Base-by-base conservation (phyloP, 495 filamentous ascomycete species). In the Trichoderma virens region DNA sequence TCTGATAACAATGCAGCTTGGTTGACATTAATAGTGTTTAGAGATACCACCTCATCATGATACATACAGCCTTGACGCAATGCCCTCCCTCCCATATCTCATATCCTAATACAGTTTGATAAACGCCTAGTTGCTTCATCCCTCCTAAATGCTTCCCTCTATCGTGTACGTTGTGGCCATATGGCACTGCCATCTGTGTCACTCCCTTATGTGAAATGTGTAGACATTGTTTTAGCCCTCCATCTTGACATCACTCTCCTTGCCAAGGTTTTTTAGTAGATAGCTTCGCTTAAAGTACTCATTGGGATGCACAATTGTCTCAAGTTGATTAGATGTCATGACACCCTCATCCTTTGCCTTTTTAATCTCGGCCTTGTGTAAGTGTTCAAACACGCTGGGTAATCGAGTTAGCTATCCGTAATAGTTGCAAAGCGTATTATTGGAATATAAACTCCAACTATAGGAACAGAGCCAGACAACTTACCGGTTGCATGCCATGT, bases 301-400 rank as follows among this genome's bases (percentile, higher is more conserved):
- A 74, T 99, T 99, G 11, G 95, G 95, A 74, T 99, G 95, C 23
- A 96, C 88, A 68, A 99, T 97, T 2, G 92, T 98, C 76, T 97
- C 94, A 38, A 95, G 80, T 70, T 95, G 89, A 5, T 84, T 80
- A n/a, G 86, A 81, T 32, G 84, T 83, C 90, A 91, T 92, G 35
- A 85, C 78, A 8, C 86, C 85, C n/a, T 80, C 78, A 38, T 98
- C 93, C 76, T 91, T 94, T 62, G 92, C 93, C 70, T 85, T 87
- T 76, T 90, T 92, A 64, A 99, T 85, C 72, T 97, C 91, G n/a
- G 76, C 80, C 74, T 88, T 91, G 75, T 98, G 93, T 20, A 86
- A 74, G 69, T 85, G 85, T 68, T 99, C 95, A 73, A 98, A 99
- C 9, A 99, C 94, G 16, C 82, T 83, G 54, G 23, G 6, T 31